Evolutionary conservation across 768 basidiomycete species (phyloP).

Genomic region (Chlorophyllum brunneum): DNA sequence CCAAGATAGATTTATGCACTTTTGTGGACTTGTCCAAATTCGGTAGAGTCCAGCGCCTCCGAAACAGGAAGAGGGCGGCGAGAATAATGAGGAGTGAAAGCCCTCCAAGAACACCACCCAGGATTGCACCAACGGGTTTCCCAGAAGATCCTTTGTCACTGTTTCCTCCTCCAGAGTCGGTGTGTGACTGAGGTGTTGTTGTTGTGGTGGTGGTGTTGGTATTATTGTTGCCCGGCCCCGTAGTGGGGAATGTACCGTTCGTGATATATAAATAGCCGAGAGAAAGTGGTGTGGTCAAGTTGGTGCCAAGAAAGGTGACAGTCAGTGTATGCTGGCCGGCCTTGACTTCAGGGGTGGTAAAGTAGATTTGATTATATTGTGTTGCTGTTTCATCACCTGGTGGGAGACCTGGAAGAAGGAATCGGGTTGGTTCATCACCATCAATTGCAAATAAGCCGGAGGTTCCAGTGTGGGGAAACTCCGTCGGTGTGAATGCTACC

Average conservation of each 20-base stretch:
- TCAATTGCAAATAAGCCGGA: background rate
- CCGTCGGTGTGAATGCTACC: conserved; percentile 12
- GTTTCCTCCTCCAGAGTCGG: background rate
- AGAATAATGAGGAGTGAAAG: background rate
- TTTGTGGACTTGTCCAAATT: too few relatives aligned
- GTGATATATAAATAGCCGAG: conserved; percentile 23
- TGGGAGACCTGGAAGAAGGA: conserved; percentile 19
- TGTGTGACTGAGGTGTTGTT: background rate
- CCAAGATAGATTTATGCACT: too few relatives aligned
- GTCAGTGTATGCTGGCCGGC: conserved; percentile 20
- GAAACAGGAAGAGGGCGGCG: background rate
- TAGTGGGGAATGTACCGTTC: conserved; percentile 11
- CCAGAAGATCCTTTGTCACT: background rate
- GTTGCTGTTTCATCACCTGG: background rate
- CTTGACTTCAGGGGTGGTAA: conserved; percentile 19
- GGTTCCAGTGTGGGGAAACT: background rate
- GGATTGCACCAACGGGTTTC: background rate
- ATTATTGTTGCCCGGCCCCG: background rate
- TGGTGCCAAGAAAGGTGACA: conserved; percentile 20
- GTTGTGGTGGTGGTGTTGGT: background rate
- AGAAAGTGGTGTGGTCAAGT: conserved; percentile 21
- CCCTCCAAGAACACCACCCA: background rate
- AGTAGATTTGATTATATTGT: conserved; percentile 20
- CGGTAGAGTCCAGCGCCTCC: background rate
- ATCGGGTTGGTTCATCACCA: conserved; percentile 5